These are phyloP conservation scores for Zygnema cylindricum DNA, from an alignment of 139 green algal species.

Conservation along the genomic window DNA sequence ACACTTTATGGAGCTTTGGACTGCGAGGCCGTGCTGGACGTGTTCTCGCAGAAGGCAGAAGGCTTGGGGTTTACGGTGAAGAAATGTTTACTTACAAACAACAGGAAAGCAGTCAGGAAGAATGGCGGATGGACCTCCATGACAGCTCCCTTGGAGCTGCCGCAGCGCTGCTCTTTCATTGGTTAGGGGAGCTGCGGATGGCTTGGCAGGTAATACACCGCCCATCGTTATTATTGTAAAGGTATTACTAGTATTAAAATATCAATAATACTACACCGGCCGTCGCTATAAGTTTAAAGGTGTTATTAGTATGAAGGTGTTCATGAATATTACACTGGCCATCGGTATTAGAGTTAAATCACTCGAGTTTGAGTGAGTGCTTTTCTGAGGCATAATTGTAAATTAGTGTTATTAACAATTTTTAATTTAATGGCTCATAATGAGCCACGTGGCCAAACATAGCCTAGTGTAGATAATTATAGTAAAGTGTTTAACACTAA, in stretches of 20 bases:
- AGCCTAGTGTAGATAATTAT: too few species aligned
- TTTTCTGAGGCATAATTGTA: too few species aligned
- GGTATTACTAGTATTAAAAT: not conserved
- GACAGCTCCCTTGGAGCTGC: slow-evolving; percentile 45
- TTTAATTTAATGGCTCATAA: too few species aligned
- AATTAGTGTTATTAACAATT: too few species aligned
- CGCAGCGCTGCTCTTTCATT: slow-evolving; percentile 30
- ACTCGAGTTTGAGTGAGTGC: too few species aligned
- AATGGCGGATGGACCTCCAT: slow-evolving; percentile 54
- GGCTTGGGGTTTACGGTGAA: slow-evolving; percentile 25
- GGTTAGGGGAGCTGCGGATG: slow-evolving; percentile 38
- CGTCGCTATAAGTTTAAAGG: too few species aligned
- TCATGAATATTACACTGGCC: too few species aligned
- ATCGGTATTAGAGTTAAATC: too few species aligned
- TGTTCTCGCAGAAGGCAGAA: slow-evolving; percentile 32
- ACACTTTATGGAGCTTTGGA: slow-evolving; percentile 57
- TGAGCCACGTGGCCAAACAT: too few species aligned
- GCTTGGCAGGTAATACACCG: slow-evolving; percentile 37
- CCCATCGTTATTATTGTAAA: not conserved
- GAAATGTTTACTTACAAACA: slow-evolving; percentile 16
- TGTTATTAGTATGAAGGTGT: too few species aligned
- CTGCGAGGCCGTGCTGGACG: slow-evolving; percentile 25
- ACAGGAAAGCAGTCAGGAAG: slow-evolving; percentile 1
- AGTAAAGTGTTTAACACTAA: too few species aligned
- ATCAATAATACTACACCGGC: too few species aligned